phyloP scores from a whole-genome alignment of 306 rosid species.

The Chamaecrista fasciculata region DNA sequence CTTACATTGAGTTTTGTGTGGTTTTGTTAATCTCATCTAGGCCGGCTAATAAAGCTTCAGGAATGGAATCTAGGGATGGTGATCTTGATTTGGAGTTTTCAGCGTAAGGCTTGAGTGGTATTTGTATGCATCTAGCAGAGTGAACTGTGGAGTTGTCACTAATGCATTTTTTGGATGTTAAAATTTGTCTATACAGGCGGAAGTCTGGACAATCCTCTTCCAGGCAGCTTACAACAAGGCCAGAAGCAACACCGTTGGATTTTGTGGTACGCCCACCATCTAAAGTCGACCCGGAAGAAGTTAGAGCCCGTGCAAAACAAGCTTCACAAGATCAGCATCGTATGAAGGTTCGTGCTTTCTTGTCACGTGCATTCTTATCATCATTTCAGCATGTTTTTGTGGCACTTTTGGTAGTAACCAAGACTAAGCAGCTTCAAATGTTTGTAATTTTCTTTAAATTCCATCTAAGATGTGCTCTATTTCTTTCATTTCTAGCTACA shows the following conservation, averaged over 20 bases:
- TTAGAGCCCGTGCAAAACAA: slow-evolving; percentile 68
- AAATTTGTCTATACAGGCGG: slow-evolving; percentile 55
- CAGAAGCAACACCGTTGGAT: slow-evolving; percentile 97
- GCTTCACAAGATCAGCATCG: slow-evolving; percentile 66
- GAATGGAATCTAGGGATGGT: slow-evolving; percentile 91
- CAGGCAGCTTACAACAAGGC: slow-evolving; percentile 77
- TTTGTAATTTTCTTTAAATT: no score
- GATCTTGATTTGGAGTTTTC: slow-evolving; percentile 93
- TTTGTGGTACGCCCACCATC: slow-evolving; percentile 85
- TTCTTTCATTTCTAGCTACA: not conserved
- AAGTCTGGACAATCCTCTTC: slow-evolving; percentile 85
- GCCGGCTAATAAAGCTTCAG: slow-evolving; percentile 66
- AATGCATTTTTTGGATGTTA: slow-evolving; percentile 10
- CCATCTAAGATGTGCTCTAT: not conserved
- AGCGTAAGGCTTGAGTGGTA: slow-evolving; percentile 50
- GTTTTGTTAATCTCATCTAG: slow-evolving; percentile 41
- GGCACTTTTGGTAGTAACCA: no score
- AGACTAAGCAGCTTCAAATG: no score
- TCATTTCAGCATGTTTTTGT: no score
- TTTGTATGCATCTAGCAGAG: slow-evolving; percentile 5
- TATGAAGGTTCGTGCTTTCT: slow-evolving; percentile 48
- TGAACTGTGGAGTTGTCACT: not conserved
- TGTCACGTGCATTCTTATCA: no score
- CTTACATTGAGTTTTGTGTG: slow-evolving; percentile 24
- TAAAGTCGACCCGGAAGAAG: slow-evolving; percentile 71